Percentiles rank a stretch among this genome's conserved stretches.
Evolutionary conservation across 108 stramenopile species (phyloP).

Genomic region (Conticribra guillardii): DNA sequence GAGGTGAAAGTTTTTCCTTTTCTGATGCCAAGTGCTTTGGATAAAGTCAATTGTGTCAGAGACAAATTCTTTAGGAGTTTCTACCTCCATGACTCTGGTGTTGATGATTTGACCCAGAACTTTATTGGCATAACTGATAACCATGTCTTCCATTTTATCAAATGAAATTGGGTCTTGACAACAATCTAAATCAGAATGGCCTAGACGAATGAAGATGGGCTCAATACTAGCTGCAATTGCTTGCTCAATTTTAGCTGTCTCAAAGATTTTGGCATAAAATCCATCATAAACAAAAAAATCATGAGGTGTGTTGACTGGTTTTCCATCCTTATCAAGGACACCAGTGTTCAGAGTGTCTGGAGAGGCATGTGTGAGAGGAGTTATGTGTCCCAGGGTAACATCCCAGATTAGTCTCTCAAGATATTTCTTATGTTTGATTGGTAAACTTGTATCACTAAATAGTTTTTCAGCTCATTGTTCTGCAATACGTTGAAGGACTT

Average conservation of each 20-base stretch:
- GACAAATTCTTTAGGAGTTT: neutral
- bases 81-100: neutral
- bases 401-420: neutral
- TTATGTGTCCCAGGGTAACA: neutral
- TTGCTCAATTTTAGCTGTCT: neutral
- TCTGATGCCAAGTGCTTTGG: neutral
- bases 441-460: neutral
- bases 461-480: neutral
- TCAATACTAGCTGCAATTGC: neutral
- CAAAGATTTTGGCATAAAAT: neutral
- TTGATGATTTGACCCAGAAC: neutral
- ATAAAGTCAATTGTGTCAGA: neutral
- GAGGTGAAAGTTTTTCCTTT: neutral
- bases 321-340: neutral
- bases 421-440: neutral
- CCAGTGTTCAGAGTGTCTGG: neutral
- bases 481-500: neutral
- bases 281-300: neutral
- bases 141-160: neutral
- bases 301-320: neutral
- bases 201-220: neutral
- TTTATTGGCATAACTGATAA: neutral
- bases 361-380: neutral
- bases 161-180: neutral
- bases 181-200: neutral